Evolutionary conservation across 2,329 filamentous ascomycete species (phyloP).

Genomic region (Chalaropsis ovoidea): DNA sequence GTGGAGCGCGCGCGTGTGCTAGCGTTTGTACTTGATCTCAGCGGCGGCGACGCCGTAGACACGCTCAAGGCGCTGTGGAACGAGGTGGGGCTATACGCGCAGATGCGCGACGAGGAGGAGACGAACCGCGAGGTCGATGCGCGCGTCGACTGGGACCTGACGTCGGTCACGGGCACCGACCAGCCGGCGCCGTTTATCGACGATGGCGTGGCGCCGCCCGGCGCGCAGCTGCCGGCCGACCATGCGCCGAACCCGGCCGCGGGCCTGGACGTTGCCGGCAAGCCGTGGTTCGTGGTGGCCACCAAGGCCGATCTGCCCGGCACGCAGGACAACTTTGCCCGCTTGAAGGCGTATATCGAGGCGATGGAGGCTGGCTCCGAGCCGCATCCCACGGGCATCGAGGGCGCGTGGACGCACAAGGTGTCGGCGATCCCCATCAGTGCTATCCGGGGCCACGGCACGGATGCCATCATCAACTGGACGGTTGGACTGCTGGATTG

Average conservation of each 20-base stretch:
- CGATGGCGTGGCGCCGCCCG: slow-evolving; percentile 6
- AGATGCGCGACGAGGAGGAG: slow-evolving; percentile 66
- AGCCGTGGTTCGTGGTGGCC: slow-evolving; percentile 93
- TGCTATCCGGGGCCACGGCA: slow-evolving; percentile 76
- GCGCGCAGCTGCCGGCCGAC: slow-evolving; percentile 29
- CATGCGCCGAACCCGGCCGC: slow-evolving; percentile 29
- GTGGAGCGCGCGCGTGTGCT: slow-evolving; percentile 88
- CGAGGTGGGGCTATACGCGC: slow-evolving; percentile 78
- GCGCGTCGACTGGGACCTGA: slow-evolving; percentile 49
- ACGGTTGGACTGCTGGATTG: slow-evolving; percentile 57
- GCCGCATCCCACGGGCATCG: slow-evolving; percentile 61
- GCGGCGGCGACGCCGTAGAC: slow-evolving; percentile 64
- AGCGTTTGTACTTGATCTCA: slow-evolving; percentile 85
- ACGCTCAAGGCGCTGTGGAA: slow-evolving; percentile 77
- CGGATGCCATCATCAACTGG: slow-evolving; percentile 63
- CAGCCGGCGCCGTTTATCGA: neutral
- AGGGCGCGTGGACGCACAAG: slow-evolving; percentile 48
- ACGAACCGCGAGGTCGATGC: slow-evolving; percentile 50
- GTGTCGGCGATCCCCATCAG: slow-evolving; percentile 73
- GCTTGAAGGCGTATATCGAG: slow-evolving; percentile 60
- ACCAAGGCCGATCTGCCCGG: slow-evolving; percentile 79
- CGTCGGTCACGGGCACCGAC: slow-evolving; percentile 34
- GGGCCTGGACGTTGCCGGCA: slow-evolving; percentile 69
- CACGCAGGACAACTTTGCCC: slow-evolving; percentile 66
- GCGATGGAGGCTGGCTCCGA: slow-evolving; percentile 51